These are phyloP conservation scores for Fraxinus excelsior DNA, from an alignment of 257 asterid genomes.

Conservation along the genomic window DNA sequence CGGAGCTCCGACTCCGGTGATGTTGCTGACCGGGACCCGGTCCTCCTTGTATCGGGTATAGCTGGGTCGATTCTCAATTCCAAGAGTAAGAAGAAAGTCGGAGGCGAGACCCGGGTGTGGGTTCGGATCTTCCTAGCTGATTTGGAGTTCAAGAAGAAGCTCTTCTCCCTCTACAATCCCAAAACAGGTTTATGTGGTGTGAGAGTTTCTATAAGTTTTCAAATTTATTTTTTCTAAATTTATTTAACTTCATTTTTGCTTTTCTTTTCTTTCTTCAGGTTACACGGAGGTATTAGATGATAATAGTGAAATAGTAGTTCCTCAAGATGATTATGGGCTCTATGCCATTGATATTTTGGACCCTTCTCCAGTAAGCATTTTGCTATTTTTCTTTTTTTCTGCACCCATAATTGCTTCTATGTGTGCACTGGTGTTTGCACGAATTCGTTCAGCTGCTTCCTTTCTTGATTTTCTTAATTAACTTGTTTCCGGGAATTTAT, in stretches of 20 bases:
- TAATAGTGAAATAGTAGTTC: slow-evolving; percentile 69
- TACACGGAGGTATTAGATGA: slow-evolving; percentile 80
- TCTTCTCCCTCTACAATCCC: slow-evolving; percentile 75
- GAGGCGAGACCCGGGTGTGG: slow-evolving; percentile 83
- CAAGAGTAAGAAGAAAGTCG: slow-evolving; percentile 65
- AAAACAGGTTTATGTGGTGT: slow-evolving; percentile 39
- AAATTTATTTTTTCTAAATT: background rate
- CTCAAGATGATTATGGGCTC: slow-evolving; percentile 93
- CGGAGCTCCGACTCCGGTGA: slow-evolving; percentile 39
- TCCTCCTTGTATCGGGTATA: slow-evolving; percentile 68
- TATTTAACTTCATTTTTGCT: background rate
- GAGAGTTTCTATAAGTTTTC: background rate
- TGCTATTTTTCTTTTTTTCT: slow-evolving; percentile 1
- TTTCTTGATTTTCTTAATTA: background rate
- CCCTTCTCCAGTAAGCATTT: slow-evolving; percentile 72
- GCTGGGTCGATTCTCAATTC: slow-evolving; percentile 84
- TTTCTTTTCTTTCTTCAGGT: slow-evolving; percentile 43
- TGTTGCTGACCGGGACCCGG: slow-evolving; percentile 76
- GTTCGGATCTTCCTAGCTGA: slow-evolving; percentile 79
- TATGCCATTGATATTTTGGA: slow-evolving; percentile 95
- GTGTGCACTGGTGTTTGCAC: background rate
- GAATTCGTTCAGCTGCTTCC: background rate
- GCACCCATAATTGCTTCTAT: background rate
- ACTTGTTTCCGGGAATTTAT: background rate
- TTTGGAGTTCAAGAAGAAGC: slow-evolving; percentile 74